Base-by-base conservation (phyloP, 2,329 filamentous ascomycete species). In the Chaetomiaceae sp. region DNA sequence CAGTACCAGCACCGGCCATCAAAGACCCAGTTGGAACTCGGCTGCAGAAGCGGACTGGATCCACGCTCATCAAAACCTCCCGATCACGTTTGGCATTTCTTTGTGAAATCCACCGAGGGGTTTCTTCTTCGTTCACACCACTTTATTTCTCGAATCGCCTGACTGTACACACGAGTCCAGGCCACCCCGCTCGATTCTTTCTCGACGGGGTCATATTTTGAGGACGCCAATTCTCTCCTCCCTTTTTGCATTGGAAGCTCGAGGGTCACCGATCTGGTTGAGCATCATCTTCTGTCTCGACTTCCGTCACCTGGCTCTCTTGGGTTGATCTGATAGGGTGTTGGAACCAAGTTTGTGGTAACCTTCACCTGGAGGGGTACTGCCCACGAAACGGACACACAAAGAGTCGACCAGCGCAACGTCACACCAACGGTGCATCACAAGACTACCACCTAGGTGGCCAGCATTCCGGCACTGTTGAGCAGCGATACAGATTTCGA, bases 341-440 rank as follows among this genome's bases (percentile, higher is more conserved):
- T 19, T 21, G 37, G 44, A 46, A 20, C 21, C 30, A 13, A 46
- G 33, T 38, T 27, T 27, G 19, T 27, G 19, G 38, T 46, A 43
- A 37, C 35, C 50, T 40, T 49, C 25, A 9, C 38, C 43, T 47
- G 45, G 37, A 54, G 47, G 51, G 27, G 42, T 52, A 51, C 43
- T 43, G n/a, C n/a, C n/a, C n/a, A 39, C 40, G 39, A 48, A 48
- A 44, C 42, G 16, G 17, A 43, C 48, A 33, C 38, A 12, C 40
- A 43, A 27, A 23, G 21, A 27, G 25, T n/a, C 42, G 46, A 40
- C 23, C 44, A 48, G 48, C 55, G 53, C 51, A 52, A 58, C 55
- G 53, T 58, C 53, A 50, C 55, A 58, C 55, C 31, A 21, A 30
- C 44, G 10, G 19, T 30, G 37, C 17, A 54, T 55, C 55, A 57